Evolutionary conservation across 2,329 filamentous ascomycete genomes (phyloP), one percentile per base, ranked within the genome.

Genomic region (Fusarium miscanthi): DNA sequence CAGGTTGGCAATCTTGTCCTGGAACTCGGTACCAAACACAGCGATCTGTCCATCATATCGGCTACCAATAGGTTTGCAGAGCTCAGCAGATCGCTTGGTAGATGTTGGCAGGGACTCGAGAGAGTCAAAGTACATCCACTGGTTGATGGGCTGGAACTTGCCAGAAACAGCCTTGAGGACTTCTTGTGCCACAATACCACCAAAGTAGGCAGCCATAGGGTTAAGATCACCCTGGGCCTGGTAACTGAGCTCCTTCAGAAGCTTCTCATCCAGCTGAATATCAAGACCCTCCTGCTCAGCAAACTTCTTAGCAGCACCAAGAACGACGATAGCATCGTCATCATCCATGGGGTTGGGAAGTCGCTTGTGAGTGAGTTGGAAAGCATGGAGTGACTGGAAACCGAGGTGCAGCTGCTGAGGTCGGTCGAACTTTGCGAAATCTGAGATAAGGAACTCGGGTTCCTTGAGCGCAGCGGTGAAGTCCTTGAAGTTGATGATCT

Each of bases 121-220:
- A 3, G 96, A 97, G 82, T 99, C 96, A 77, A 98, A 97, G 86
- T 99, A 98, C 81, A 99, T 88, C 91, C 93, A 98, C 82, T 99
- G 96, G 75, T 93, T 89, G 74, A 98, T 91, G n/a, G 96, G 96
- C 77, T 94, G 90, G 85, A 99, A 99, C 83, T 99, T 99, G 76
- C 96, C 96, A 58, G 96, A 99, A 11, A 99, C 94, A 23, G 95
- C 94, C 84, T 99, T 99, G 69, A 99, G 88, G 27, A 98, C 92
- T 82, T 99, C 96, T 81, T 99, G 96, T 3, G 96, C 96, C 31
- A 94, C 89, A 75, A 98, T 89, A 76, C 96, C 96, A 81, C 96
- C 96, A 79, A 98, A 98, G 84, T 98, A 93, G 23, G 96, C 95
- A 30, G 95, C 94, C 89, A 99, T 94, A 6, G 96, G 93, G 79